phyloP scores from a whole-genome alignment of 257 asterid genomes.

The Henckelia pumila region DNA sequence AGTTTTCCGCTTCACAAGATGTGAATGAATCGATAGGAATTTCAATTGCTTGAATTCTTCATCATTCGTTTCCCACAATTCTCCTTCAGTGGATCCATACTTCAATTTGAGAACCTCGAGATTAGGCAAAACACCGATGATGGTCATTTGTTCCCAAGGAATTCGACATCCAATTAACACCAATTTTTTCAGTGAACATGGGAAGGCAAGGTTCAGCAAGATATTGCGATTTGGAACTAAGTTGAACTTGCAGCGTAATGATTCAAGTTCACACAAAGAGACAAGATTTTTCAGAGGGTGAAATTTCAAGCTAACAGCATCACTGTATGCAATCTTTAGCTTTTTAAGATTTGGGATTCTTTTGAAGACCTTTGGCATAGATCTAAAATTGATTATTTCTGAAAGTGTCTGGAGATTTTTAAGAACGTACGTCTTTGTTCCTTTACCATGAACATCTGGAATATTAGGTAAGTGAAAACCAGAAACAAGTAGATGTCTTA shows the following conservation, averaged over 20 bases:
- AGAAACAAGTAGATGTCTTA: not conserved
- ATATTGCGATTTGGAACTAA: not conserved
- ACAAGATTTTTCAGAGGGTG: too few relatives aligned
- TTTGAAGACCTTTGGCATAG: too few relatives aligned
- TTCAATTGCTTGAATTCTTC: not conserved
- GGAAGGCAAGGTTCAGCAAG: not conserved
- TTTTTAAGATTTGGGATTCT: constrained; percentile 8
- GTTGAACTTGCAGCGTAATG: not conserved
- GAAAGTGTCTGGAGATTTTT: constrained; percentile 2
- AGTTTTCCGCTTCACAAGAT: not conserved
- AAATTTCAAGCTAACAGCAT: not conserved
- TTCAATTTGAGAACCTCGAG: not conserved
- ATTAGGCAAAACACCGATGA: constrained; percentile 3
- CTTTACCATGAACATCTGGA: not conserved
- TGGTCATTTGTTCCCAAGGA: constrained; percentile 3
- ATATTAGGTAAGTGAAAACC: not conserved
- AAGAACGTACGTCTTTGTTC: not conserved
- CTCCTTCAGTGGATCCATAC: not conserved
- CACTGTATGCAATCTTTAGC: not conserved
- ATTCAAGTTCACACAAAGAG: not conserved
- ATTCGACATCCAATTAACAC: not conserved
- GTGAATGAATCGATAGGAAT: not conserved
- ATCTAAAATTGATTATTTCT: not conserved
- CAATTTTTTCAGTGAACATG: not conserved
- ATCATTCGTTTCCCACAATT: not conserved